Base-by-base conservation (phyloP, 208 protist species). In the Trypanosoma platydactyli region DNA sequence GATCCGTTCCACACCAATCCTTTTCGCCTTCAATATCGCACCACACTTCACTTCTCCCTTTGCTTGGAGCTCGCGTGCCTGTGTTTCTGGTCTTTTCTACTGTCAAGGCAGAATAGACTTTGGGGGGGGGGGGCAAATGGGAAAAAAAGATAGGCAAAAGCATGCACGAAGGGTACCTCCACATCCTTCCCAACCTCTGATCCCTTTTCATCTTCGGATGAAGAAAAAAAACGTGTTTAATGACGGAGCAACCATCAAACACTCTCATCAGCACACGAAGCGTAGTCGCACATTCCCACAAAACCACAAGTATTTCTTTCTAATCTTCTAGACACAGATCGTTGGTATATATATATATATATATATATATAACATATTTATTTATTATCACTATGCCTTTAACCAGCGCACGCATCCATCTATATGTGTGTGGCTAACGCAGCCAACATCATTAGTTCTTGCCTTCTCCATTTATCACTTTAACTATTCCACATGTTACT, bases 1-100 rank as follows among this genome's bases (percentile, higher is more conserved):
- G 9, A 35, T 79, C 84, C 86, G n/a, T 18, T 42, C 24, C 22
- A n/a, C 50, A 45, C 33, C 44, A 42, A 22, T 52, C 35, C 5
- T 27, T 0, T 35, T 22, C 13, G 20, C 22, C 49, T 35, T 41
- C 38, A 30, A 49, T 29, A 22, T 30, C 20, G 4, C 35, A 11
- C 12, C 27, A 15, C 25, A n/a, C n/a, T n/a, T n/a, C n/a, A n/a
- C n/a, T n/a, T 49, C 15, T 61, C 42, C 35, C 35, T 18, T n/a
- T 38, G 30, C 42, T n/a, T 42, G 4, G n/a, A 12, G 42, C 12
- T 42, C 24, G 38, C 29, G 18, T 35, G 3, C 52, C 27, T 13
- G 20, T 12, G 18, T 42, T 29, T 49, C 3, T 48, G 4, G 6
- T 16, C n/a, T 3, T 12, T 12, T 22, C 44, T 48, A 16, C 12